These are phyloP conservation scores for Eimeria sp. DNA, from an alignment of 169 alveolate species.

Conservation along the genomic window DNA sequence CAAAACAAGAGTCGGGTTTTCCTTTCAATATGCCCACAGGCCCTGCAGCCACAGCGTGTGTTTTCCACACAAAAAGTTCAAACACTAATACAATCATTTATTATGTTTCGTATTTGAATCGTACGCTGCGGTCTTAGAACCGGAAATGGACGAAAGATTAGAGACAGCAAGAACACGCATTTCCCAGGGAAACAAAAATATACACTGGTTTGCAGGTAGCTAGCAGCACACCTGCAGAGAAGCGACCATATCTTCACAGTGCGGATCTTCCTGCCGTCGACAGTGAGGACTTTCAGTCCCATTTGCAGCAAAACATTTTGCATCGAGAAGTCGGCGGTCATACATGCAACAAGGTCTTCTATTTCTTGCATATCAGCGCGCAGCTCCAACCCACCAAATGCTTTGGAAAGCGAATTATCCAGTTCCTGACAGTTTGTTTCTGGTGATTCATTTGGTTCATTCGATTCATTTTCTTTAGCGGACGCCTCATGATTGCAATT, in stretches of 20 bases:
- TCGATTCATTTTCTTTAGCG: not conserved
- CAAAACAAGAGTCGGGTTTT: constrained; percentile 88
- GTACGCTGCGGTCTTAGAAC: not conserved
- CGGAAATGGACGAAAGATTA: not conserved
- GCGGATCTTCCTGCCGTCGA: constrained; percentile 82
- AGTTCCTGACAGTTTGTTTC: not conserved
- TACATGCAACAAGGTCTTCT: constrained; percentile 85
- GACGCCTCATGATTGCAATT: not conserved
- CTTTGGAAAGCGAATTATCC: not conserved
- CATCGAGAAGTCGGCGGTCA: constrained; percentile 91
- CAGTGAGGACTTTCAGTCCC: constrained; percentile 88
- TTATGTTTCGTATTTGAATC: not conserved
- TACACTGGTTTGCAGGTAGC: too few species aligned
- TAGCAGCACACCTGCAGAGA: constrained; percentile 76
- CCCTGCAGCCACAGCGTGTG: constrained; percentile 83
- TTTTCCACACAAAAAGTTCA: not conserved
- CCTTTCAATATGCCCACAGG: constrained; percentile 87
- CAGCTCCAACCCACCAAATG: constrained; percentile 17
- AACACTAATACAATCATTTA: not conserved
- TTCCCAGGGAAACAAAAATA: too few species aligned
- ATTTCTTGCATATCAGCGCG: not conserved
- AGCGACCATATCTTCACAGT: constrained; percentile 84
- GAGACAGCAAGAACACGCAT: not conserved
- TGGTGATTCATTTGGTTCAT: not conserved
- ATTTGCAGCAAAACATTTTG: constrained; percentile 91